Percentiles rank a stretch among this genome's conserved stretches.
These are phyloP conservation scores for Protoeuglena noctilucae DNA, from an alignment of 139 green algal genomes.

Conservation along the genomic window DNA sequence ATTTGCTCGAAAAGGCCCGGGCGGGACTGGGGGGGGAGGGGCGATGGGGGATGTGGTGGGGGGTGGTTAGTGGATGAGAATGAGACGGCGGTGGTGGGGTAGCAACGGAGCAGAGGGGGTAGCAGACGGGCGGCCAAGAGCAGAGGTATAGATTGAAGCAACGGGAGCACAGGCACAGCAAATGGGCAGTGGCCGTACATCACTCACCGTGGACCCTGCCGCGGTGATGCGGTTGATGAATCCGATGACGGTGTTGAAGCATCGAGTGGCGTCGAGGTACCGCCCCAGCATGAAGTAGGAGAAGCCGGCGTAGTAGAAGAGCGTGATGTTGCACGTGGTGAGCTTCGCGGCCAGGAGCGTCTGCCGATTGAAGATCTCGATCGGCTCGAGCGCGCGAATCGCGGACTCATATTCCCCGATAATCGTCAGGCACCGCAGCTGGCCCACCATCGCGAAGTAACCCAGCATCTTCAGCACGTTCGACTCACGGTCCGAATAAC, in stretches of 20 bases:
- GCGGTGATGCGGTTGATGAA: slow-evolving; percentile 55
- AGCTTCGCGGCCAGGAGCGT: slow-evolving; percentile 61
- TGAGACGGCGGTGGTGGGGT: neutral
- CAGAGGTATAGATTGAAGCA: too few relatives aligned
- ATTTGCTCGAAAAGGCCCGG: slow-evolving; percentile 38
- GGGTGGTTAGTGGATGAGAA: slow-evolving; percentile 5
- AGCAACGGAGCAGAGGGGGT: slow-evolving; percentile 18
- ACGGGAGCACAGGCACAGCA: too few relatives aligned
- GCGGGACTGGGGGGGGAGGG: slow-evolving; percentile 3
- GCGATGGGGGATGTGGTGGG: slow-evolving; percentile 5
- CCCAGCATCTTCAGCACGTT: slow-evolving; percentile 92
- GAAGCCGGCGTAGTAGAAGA: slow-evolving; percentile 93
- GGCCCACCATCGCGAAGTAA: slow-evolving; percentile 85
- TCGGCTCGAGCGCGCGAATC: slow-evolving; percentile 45
- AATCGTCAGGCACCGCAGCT: slow-evolving; percentile 75
- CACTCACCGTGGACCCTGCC: too few relatives aligned
- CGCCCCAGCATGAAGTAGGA: slow-evolving; percentile 70
- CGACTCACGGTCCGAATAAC: slow-evolving; percentile 47
- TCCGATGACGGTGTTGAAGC: slow-evolving; percentile 71
- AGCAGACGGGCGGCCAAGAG: too few relatives aligned
- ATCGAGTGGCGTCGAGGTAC: slow-evolving; percentile 65
- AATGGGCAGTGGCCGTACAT: too few relatives aligned
- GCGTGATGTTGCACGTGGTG: slow-evolving; percentile 59
- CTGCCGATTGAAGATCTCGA: slow-evolving; percentile 46
- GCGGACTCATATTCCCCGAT: slow-evolving; percentile 76